Conservation (phyloP, 495 filamentous ascomycete species). For the Daldinia childiae region DNA sequence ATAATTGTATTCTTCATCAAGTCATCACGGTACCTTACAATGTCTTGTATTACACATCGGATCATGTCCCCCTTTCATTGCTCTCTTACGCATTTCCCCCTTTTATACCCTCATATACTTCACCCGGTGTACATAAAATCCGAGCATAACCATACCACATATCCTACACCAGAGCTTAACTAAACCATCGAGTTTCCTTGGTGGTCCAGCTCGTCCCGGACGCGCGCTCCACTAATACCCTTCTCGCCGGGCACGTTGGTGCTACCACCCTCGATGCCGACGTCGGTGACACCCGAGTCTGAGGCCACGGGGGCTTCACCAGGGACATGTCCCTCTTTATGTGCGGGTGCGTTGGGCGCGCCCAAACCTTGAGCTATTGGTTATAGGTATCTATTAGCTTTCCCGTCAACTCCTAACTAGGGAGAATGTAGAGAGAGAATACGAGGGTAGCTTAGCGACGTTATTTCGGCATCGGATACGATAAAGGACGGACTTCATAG, state of each 20-base stretch:
- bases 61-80: no score
- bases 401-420: background rate
- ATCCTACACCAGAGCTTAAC: background rate
- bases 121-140: no score
- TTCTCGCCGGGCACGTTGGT: constrained; percentile 40
- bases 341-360: constrained; percentile 35
- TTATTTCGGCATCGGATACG: background rate
- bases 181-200: constrained; percentile 39
- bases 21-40: no score
- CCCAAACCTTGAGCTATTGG: constrained; percentile 37
- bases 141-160: background rate
- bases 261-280: constrained; percentile 34
- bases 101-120: no score
- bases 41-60: no score
- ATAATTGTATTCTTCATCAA: no score
- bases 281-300: constrained; percentile 30
- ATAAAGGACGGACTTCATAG: no score
- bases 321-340: constrained; percentile 31
- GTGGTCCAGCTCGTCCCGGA: constrained; percentile 28
- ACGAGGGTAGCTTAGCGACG: background rate
- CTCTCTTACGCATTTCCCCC: background rate
- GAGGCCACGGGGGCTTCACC: constrained; percentile 41
- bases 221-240: constrained; percentile 30
- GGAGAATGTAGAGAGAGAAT: no score
- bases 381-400: constrained; percentile 7